Evolutionary conservation across 305 asterid species (phyloP), one percentile per base, ranked within the genome.

Genomic region (Rubia tinctorum): DNA sequence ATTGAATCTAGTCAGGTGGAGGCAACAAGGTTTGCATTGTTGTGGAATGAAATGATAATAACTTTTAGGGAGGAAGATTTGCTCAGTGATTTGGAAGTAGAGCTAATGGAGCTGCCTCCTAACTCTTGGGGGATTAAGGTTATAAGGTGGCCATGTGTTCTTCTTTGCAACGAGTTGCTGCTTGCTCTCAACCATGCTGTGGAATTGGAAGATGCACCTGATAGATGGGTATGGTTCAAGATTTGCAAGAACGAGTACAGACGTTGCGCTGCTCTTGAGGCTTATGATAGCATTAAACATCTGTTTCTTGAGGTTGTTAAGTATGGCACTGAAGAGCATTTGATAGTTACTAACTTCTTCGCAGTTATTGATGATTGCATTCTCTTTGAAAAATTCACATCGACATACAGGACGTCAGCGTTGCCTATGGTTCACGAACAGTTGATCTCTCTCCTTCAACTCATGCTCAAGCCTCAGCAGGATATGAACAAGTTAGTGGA

Each of bases 1-100:
- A 82, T 94, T 77, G 99, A 94, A 79, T 94, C 99, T 2, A 91
- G 92, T 77, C 92, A 92, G 85, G 92, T 94, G 62, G 98, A 94
- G 53, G 88, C 98, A 60, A 94, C 96, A 44, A 80, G 95, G 76
- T 94, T 94, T 80, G 99, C 99, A 27, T 81, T 94, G 58, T 84
- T 92, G 84, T 94, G 99, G 99, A 91, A 94, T 42, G 98, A 94
- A 73, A 89, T 94, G 37, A 82, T 94, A 59, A 82, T 92, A 75
- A 87, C 95, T 69, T 64, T 94, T 74, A 87, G 99, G 77, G 98
- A 92, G 78, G 99, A 94, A 75, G 99, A 94, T 75, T 81, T 94
- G 68, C 73, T 94, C 53, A 86, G 91, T 39, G 97, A 94, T 68
- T 73, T 64, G 45, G 99, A 94, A 77, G 82, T 95, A 76, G 99